Percentiles rank a stretch among this genome's conserved stretches.
Evolutionary conservation across 176 grass and related monocot species (phyloP).

Genomic region (Thalia dealbata): DNA sequence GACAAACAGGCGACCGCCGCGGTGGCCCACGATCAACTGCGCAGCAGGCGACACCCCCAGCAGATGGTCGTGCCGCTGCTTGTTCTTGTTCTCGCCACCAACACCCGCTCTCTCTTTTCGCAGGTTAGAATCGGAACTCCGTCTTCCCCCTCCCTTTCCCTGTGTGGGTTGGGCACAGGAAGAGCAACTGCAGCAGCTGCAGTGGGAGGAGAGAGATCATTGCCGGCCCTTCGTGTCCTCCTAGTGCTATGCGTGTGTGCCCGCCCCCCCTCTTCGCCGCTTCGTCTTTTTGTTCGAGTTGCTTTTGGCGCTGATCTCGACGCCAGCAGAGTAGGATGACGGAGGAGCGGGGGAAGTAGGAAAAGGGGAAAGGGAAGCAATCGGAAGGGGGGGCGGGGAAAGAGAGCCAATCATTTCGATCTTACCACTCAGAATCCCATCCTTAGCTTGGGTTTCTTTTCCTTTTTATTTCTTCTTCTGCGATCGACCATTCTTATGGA

Average conservation of each 20-base stretch:
- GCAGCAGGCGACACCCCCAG: not conserved
- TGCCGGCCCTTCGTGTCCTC: too few relatives aligned
- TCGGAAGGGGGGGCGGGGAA: not conserved
- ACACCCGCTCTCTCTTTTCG: not conserved
- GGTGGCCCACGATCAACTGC: not conserved
- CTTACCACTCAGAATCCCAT: not conserved
- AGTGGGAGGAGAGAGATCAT: not conserved
- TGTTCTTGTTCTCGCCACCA: too few relatives aligned
- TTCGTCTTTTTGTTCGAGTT: not conserved
- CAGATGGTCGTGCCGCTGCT: not conserved
- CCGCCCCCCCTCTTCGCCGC: not conserved
- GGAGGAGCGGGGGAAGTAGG: not conserved
- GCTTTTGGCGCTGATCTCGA: not conserved
- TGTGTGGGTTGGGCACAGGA: too few relatives aligned
- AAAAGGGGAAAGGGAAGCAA: not conserved
- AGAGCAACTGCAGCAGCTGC: not conserved
- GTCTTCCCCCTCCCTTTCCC: too few relatives aligned
- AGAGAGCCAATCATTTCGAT: not conserved
- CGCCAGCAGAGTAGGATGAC: not conserved
- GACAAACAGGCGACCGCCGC: not conserved
- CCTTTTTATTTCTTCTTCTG: not conserved
- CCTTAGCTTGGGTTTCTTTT: too few relatives aligned
- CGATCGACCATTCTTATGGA: not conserved
- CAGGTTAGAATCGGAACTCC: not conserved
- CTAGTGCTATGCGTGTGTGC: too few relatives aligned